A percentile compares a stretch with the other conserved stretches of the same genome.
Conservation (phyloP, 2,329 filamentous ascomycete species). For the Graphium sp. region DNA sequence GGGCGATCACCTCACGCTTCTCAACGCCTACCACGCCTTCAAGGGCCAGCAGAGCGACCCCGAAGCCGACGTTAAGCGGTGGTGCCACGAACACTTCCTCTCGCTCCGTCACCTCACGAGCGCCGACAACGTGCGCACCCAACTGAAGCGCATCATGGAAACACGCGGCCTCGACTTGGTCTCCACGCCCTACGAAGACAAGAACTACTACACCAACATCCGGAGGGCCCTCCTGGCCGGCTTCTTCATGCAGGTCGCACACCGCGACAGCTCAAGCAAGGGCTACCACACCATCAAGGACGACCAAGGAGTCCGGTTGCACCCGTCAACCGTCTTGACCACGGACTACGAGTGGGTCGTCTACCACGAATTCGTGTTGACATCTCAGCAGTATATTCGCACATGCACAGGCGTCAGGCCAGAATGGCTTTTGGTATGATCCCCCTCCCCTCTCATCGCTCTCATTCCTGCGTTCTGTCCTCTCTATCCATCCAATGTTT, state of each 20-base stretch:
- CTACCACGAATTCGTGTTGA: slow-evolving; percentile 97
- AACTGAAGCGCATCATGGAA: slow-evolving; percentile 95
- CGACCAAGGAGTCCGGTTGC: slow-evolving; percentile 80
- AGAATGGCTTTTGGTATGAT: slow-evolving; percentile 76
- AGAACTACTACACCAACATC: slow-evolving; percentile 97
- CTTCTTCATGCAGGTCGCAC: slow-evolving; percentile 99
- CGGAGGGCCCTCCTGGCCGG: slow-evolving; percentile 79
- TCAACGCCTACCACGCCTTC: slow-evolving; percentile 98
- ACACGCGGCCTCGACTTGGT: slow-evolving; percentile 71
- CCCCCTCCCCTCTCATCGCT: slow-evolving; percentile 1
- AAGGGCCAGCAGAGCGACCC: slow-evolving; percentile 49
- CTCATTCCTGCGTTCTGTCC: neutral
- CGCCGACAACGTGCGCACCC: slow-evolving; percentile 82
- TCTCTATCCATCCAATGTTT: neutral
- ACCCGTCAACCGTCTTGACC: slow-evolving; percentile 79
- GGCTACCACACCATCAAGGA: slow-evolving; percentile 94
- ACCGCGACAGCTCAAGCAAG: slow-evolving; percentile 78
- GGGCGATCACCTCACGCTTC: slow-evolving; percentile 86
- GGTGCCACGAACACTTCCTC: slow-evolving; percentile 95
- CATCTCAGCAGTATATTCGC: slow-evolving; percentile 93
- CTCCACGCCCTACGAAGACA: slow-evolving; percentile 81
- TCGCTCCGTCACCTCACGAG: slow-evolving; percentile 77
- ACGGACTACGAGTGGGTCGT: slow-evolving; percentile 92
- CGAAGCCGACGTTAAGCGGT: slow-evolving; percentile 57
- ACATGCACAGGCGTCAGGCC: slow-evolving; percentile 83